Evolutionary conservation across 1,284 basidiomycete genomes (phyloP), one percentile per base, ranked within the genome.

Genomic region (Salmacisia buchloeana): DNA sequence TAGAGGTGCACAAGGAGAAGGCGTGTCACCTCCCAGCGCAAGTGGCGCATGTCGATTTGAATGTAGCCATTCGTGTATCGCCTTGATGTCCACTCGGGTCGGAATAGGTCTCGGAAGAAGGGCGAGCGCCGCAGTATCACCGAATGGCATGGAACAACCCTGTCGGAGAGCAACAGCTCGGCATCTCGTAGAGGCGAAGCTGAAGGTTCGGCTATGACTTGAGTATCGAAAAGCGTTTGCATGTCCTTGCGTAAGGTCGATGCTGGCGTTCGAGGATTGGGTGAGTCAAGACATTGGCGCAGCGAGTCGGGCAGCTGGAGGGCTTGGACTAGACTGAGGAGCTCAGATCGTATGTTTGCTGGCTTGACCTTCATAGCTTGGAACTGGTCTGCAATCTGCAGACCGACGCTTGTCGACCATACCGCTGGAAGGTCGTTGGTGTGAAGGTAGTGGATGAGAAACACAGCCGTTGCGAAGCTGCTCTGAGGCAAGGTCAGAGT

Each of bases 21-120:
- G 59, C 85, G 82, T 85, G 94, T 88, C 2, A 87, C 85, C 56
- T 85, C 83, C 88, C 89, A 92, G 23, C 83, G 82, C 66, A 92
- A 74, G 81, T 97, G 92, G 57, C 79, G 80, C 83, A 97, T 83
- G 69, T 91, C 82, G 52, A 97, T 80, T 1, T 81, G 80, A 13
- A 96, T 77, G 1, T 85, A 83, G 9, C 84, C 85, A 12, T 33
- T 69, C n/a, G 83, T 83, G 83, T 86, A 85, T 10, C 90, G 84
- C 25, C 83, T 82, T 23, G 69, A 74, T 2, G 90, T 90, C 92
- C 94, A 97, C 43, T 87, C 90, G 27, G 84, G 83, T 71, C 87
- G 87, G 77, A 94, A 92, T 79, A 98, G 88, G n/a, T 86, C 85
- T 5, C 86, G 83, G 76, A 97, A 97, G 77, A 97, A 90, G 1